A percentile compares a stretch with the other conserved stretches of the same genome.
Evolutionary conservation across 2,329 filamentous ascomycete species (phyloP).

Genomic region (Exophiala bonariae): DNA sequence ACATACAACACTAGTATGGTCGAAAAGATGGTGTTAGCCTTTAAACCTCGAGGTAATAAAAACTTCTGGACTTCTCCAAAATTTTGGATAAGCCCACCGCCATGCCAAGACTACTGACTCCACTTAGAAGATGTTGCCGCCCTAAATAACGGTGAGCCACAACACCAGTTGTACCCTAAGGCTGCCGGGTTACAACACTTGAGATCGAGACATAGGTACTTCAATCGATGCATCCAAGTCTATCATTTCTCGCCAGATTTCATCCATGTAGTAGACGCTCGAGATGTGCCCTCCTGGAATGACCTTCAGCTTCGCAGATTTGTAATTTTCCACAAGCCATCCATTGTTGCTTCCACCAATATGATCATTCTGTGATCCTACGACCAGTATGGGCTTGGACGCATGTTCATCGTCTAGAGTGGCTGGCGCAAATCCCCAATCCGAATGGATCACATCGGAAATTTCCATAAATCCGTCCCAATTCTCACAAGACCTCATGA

Average conservation of each 20-base stretch:
- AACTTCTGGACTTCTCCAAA: too few relatives aligned
- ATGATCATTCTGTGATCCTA: not conserved
- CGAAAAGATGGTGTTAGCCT: too few relatives aligned
- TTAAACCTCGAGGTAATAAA: too few relatives aligned
- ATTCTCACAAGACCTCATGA: not conserved
- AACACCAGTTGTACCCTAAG: too few relatives aligned
- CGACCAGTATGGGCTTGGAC: not conserved
- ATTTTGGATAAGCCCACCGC: too few relatives aligned
- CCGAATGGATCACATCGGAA: constrained; percentile 4
- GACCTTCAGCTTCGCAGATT: not conserved
- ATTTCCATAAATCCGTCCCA: constrained; percentile 6
- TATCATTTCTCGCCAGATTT: constrained; percentile 5
- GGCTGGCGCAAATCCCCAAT: constrained; percentile 1
- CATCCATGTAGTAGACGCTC: constrained; percentile 1
- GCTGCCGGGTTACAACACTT: too few relatives aligned
- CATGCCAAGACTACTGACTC: too few relatives aligned
- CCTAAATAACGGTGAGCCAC: too few relatives aligned
- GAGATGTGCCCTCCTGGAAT: constrained; percentile 4
- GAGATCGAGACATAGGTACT: too few relatives aligned
- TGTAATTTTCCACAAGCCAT: constrained; percentile 4
- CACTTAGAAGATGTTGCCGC: too few relatives aligned
- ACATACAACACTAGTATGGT: too few relatives aligned
- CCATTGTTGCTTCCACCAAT: constrained; percentile 2
- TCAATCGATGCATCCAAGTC: too few relatives aligned
- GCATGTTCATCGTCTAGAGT: not conserved